Base-by-base conservation (phyloP, 805 yeast species). In the Zygoascus bituminiphila region DNA sequence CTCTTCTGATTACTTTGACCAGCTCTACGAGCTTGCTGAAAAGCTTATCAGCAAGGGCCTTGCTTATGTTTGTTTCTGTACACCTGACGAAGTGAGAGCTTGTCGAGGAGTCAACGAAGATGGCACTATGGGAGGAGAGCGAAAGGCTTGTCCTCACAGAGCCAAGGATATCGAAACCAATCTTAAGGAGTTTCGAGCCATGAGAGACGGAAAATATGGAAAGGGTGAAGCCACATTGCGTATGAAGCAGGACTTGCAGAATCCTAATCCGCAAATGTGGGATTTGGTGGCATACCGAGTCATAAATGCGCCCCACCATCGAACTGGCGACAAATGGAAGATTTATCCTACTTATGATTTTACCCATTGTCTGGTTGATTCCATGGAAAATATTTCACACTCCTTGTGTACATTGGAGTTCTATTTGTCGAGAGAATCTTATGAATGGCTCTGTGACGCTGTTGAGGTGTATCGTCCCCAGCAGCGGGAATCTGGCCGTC, bases 201-300 rank as follows among this genome's bases (percentile, higher is more conserved):
- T 93, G 99, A 79, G 83, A 62, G 88, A 88, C 61, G 98, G 98
- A 39, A 72, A 74, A 54, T 93, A 84, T 69, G 74, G 77, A 56
- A 88, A 88, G 38, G 98, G 98, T 56, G 86, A 87, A 67, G 98
- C 96, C 25, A 88, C 88, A 9, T 75, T 93, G 63, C 83, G 99
- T 71, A 93, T 93, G 98, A 91, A 91, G 66, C 96, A 88, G 74
- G 96, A 93, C 62, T 71, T 93, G 54, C 63, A 67, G 7, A 84
- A 93, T 15, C 95, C 96, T 54, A 85, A 87, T 54, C 99, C 99
- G 15, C 98, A 93, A 71, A 93, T 93, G 98, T 93, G 99, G 99
- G 99, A 93, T 69, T 76, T 93, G 55, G 93, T 93, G 53, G 98
- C 98, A 10, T 93, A 93, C 71, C 79, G 99, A 66, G 96, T 93